Evolutionary conservation across 202 grass and related monocot species (phyloP), one percentile per base, ranked within the genome.

Genomic region (Schoenoplectus triqueter): DNA sequence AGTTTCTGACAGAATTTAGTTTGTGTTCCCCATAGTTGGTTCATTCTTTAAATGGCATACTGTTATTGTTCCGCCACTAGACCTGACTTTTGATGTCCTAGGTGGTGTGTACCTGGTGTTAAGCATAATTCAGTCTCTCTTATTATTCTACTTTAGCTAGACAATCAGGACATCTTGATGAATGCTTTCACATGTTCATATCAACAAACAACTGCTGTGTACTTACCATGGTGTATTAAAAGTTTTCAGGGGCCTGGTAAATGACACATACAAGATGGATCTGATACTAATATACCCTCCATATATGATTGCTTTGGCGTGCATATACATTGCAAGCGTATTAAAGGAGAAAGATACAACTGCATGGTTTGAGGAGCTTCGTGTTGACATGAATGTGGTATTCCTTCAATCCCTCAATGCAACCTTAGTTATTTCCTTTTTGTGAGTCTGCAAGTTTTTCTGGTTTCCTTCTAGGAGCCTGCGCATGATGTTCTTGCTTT

Each of bases 201-300:
- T 51, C 56, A 42, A 15, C 20, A 70, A 0, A 42, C 5, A 8
- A 31, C 22, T 56, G 6, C 9, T 70, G 40, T 69, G 5, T 86
- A 61, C 80, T 66, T 70, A 87, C 64, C 70, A 76, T 64, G 49
- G 8, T 56, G 52, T 61, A 56, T 83, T 84, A 66, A 72, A 55
- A 69, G 44, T 54, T 76, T 89, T 85, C 69, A 99, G 96, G 96
- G 96, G 96, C 70, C 86, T 99, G 31, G 96, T 96, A 73, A 99
- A 99, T 81, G 96, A 99, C 83, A 98, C 93, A 64, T 98, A 99
- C 64, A 99, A 92, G 87, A 99, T 94, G 93, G 93, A 99, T 78
- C 91, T 99, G 84, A 95, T 99, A 88, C 91, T 96, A 59, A 91
- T 96, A 87, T 81, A 99, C 49, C 90, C 96, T 77, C 96, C 96